Conservation (phyloP, 2,329 filamentous ascomycete genomes). For the Colletotrichum horii region DNA sequence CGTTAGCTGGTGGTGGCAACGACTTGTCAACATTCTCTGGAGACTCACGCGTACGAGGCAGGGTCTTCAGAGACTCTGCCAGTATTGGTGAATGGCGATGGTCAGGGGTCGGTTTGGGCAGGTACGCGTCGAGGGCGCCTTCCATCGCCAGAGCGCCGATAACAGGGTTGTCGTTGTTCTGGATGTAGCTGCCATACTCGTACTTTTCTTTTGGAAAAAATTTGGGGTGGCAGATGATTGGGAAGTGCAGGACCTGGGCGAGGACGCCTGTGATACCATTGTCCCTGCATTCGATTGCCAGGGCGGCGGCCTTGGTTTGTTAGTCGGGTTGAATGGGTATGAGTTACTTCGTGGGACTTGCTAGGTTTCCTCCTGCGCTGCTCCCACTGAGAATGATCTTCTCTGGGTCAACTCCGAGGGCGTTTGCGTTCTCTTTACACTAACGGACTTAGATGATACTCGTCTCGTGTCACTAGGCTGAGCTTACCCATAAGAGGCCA, state of each 20-base stretch:
- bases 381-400: conserved; percentile 40
- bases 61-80: conserved; percentile 30
- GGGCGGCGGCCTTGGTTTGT: neutral
- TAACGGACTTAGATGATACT: neutral
- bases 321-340: neutral
- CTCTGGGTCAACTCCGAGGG: conserved; percentile 35
- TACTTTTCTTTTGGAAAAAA: conserved; percentile 36
- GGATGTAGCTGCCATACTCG: conserved; percentile 38
- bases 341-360: conserved; percentile 15
- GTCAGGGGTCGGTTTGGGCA: conserved; percentile 31
- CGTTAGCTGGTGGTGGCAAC: neutral
- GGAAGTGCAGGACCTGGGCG: conserved; percentile 39
- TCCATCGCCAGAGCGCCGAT: conserved; percentile 32
- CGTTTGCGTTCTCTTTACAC: conserved; percentile 32
- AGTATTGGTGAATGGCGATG: conserved; percentile 37
- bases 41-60: conserved; percentile 39
- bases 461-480: neutral
- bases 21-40: no score
- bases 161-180: conserved; percentile 36
- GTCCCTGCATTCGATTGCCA: conserved; percentile 36
- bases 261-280: conserved; percentile 35
- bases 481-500: conserved; percentile 38
- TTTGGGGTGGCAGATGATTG: conserved; percentile 39
- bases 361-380: conserved; percentile 40
- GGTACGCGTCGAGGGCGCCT: conserved; percentile 38